These are phyloP conservation scores for Bjerkandera adusta DNA, from an alignment of 1,284 basidiomycete genomes.

Conservation along the genomic window DNA sequence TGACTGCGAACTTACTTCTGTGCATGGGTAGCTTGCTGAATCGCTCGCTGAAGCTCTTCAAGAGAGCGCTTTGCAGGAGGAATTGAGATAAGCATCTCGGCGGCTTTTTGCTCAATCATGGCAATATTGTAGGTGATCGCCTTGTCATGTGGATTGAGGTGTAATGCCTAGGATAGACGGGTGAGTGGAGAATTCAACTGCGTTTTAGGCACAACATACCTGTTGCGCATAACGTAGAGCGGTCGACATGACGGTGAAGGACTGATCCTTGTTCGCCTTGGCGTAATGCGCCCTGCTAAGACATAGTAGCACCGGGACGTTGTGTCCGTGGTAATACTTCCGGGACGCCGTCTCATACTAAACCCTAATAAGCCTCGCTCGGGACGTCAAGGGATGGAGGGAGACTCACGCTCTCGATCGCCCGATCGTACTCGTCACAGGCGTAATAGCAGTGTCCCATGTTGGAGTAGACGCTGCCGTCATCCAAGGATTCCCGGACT, in stretches of 20 bases:
- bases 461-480: constrained; percentile 89
- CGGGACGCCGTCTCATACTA: constrained; percentile 88
- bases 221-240: constrained; percentile 79
- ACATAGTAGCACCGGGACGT: constrained; percentile 76
- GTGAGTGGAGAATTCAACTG: constrained; percentile 1
- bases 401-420: constrained; percentile 87
- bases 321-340: constrained; percentile 69
- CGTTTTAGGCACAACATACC: constrained; percentile 38
- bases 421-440: constrained; percentile 89
- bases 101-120: constrained; percentile 94
- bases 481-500: constrained; percentile 81
- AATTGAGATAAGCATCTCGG: constrained; percentile 81
- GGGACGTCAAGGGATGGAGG: constrained; percentile 3
- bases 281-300: constrained; percentile 90
- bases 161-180: constrained; percentile 59
- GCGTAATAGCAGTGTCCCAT: constrained; percentile 94
- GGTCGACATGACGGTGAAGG: constrained; percentile 74
- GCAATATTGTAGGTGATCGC: constrained; percentile 92
- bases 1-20: constrained; percentile 71
- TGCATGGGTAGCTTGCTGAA: constrained; percentile 83
- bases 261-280: constrained; percentile 86
- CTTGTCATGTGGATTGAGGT: constrained; percentile 82
- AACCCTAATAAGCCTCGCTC: background rate
- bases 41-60: constrained; percentile 74
- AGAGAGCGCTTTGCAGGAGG: constrained; percentile 74